A percentile compares a stretch with the other conserved stretches of the same genome.
phyloP scores from a whole-genome alignment of 257 asterid species.

The Lavandula angustifolia region DNA sequence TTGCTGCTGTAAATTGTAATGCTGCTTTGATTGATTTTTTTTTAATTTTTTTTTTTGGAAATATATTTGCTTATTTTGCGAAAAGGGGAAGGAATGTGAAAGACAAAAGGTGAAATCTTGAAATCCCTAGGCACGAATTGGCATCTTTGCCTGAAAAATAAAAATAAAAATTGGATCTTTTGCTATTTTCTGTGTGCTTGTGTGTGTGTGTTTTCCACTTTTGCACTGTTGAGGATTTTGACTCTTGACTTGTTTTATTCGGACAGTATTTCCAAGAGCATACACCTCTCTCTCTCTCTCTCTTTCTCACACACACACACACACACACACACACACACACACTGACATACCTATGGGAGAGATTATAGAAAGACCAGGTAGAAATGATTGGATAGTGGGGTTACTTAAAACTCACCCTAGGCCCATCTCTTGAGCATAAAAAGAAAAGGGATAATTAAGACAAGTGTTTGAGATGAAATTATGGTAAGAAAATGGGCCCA shows the following conservation, averaged over 20 bases:
- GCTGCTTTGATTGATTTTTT: too few species aligned
- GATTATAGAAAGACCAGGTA: conserved; percentile 30
- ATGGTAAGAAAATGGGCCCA: too few species aligned
- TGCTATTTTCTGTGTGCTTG: not conserved
- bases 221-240: conserved; percentile 41
- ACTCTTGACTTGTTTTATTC: conserved; percentile 39
- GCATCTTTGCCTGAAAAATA: too few species aligned
- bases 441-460: not conserved
- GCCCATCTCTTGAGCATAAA: conserved; percentile 9
- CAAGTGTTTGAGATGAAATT: too few species aligned
- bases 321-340: not conserved
- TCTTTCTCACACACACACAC: conserved; percentile 8
- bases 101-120: too few species aligned
- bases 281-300: not conserved
- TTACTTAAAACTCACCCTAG: conserved; percentile 38
- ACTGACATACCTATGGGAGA: not conserved
- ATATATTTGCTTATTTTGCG: too few species aligned
- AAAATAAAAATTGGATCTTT: too few species aligned
- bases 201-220: conserved; percentile 19
- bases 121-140: too few species aligned
- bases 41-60: too few species aligned
- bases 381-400: conserved; percentile 37
- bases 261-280: conserved; percentile 27
- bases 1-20: too few species aligned
- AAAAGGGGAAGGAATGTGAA: too few species aligned